Base-by-base conservation (phyloP, 495 filamentous ascomycete genomes). In the Trichocladium uniseriatum region DNA sequence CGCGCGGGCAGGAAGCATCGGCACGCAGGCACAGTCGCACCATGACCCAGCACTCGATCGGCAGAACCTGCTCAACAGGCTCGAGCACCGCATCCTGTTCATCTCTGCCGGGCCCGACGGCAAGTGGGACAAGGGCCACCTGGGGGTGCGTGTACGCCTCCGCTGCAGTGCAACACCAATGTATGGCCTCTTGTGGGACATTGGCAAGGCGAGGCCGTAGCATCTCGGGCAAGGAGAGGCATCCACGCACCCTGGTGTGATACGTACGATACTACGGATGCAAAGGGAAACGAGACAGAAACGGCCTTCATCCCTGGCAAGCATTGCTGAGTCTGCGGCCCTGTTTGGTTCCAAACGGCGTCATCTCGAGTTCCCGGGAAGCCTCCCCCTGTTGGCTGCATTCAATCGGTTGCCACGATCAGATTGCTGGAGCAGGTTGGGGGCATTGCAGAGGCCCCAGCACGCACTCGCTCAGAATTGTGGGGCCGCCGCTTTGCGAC, bases 351-450 rank as follows among this genome's bases (percentile, higher is more conserved):
- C n/a, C n/a, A n/a, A n/a, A n/a, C n/a, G n/a, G n/a, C n/a, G n/a
- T n/a, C n/a, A n/a, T n/a, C n/a, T n/a, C n/a, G n/a, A n/a, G n/a
- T n/a, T n/a, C n/a, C n/a, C n/a, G n/a, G n/a, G n/a, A n/a, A n/a
- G n/a, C n/a, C n/a, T n/a, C n/a, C 3, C 24, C 24, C 40, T 44
- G 40, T 51, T 51, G 39, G 38, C 14, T 16, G 29, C 28, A 5
- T 6, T 42, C 47, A 38, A 29, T 29, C 27, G n/a, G 22, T 41
- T 28, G 32, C 29, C 39, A 21, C 24, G 48, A 21, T 43, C 31
- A 38, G 38, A 37, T 44, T 51, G 41, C 48, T 40, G 40, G 48
- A 38, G 27, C 40, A 16, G 37, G 19, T 41, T 41, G 37, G 46
- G 35, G 35, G 34, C 9, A 6, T 15, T n/a, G n/a, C n/a, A n/a